phyloP scores from a whole-genome alignment of 768 basidiomycete species.

The Boletus speciosus region DNA sequence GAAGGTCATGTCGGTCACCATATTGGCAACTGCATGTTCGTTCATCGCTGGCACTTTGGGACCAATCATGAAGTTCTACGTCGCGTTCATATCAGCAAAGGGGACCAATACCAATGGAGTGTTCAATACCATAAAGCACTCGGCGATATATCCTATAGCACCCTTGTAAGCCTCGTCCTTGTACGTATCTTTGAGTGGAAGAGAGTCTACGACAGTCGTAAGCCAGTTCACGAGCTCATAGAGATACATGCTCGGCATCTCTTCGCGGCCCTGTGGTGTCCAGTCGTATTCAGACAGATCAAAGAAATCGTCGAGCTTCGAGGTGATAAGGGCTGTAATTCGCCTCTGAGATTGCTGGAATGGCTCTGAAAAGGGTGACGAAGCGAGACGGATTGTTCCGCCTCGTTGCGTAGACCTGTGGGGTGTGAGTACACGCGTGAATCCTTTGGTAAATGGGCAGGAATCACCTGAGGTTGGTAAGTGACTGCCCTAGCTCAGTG shows the following conservation, averaged over 20 bases:
- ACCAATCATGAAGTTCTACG: conserved; percentile 74
- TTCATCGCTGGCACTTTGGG: conserved; percentile 76
- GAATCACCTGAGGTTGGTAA: conserved; percentile 74
- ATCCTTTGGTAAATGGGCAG: not conserved
- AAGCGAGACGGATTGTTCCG: conserved; percentile 71
- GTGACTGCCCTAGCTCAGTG: conserved; percentile 76
- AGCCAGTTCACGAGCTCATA: conserved; percentile 96
- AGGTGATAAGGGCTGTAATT: conserved; percentile 78
- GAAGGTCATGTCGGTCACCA: conserved; percentile 83
- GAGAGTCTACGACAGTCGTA: conserved; percentile 91
- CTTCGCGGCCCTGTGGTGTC: conserved; percentile 69
- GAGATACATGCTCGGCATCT: conserved; percentile 87
- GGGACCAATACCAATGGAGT: not conserved
- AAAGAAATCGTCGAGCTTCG: conserved; percentile 94
- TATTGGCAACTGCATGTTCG: conserved; percentile 84
- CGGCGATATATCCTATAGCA: conserved; percentile 84
- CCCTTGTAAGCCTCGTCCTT: conserved; percentile 88
- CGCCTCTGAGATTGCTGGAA: conserved; percentile 67
- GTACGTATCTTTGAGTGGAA: conserved; percentile 75
- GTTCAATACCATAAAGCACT: conserved; percentile 76
- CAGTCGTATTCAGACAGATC: conserved; percentile 95
- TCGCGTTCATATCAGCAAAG: conserved; percentile 3
- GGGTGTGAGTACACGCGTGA: conserved; percentile 4
- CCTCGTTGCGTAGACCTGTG: conserved; percentile 80
- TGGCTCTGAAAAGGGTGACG: conserved; percentile 63